A percentile compares a stretch with the other conserved stretches of the same genome.
phyloP scores from a whole-genome alignment of 1,139 yeast species.

The Suhomyces coccinellae region DNA sequence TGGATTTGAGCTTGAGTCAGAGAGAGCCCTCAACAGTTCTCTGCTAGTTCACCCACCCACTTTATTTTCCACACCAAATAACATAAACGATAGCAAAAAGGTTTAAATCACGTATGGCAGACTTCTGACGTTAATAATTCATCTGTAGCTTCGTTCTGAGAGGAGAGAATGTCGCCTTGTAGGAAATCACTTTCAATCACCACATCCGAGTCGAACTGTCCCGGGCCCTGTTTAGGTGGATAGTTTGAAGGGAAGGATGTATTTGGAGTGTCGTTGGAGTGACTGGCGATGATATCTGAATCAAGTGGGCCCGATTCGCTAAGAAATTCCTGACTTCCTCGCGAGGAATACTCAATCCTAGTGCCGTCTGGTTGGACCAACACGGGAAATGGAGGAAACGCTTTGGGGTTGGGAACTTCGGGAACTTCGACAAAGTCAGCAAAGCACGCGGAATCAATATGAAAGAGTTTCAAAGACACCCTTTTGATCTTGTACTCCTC shows the following conservation, averaged over 20 bases:
- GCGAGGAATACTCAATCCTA: background rate
- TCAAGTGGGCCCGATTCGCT: background rate
- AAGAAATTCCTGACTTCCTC: background rate
- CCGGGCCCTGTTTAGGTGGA: background rate
- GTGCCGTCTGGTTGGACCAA: conserved; percentile 2
- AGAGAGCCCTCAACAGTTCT: conserved; percentile 31
- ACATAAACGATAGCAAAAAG: background rate
- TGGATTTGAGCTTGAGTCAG: conserved; percentile 35
- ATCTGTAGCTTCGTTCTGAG: background rate
- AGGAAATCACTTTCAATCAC: background rate
- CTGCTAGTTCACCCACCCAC: conserved; percentile 10
- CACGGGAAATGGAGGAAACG: conserved; percentile 10
- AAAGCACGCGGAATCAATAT: conserved; percentile 13
- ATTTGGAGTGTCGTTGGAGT: background rate
- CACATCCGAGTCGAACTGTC: background rate
- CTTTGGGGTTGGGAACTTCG: background rate
- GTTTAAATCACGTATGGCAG: background rate
- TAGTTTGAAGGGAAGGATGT: background rate
- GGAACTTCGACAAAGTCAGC: conserved; percentile 11
- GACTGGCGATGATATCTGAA: background rate
- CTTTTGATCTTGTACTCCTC: conserved; percentile 22
- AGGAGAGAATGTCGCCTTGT: background rate
- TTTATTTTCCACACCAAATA: background rate
- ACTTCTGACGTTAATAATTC: background rate
- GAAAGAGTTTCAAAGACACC: conserved; percentile 22